Evolutionary conservation across 768 basidiomycete species (phyloP), one percentile per base, ranked within the genome.

Genomic region (Collybia sordida): DNA sequence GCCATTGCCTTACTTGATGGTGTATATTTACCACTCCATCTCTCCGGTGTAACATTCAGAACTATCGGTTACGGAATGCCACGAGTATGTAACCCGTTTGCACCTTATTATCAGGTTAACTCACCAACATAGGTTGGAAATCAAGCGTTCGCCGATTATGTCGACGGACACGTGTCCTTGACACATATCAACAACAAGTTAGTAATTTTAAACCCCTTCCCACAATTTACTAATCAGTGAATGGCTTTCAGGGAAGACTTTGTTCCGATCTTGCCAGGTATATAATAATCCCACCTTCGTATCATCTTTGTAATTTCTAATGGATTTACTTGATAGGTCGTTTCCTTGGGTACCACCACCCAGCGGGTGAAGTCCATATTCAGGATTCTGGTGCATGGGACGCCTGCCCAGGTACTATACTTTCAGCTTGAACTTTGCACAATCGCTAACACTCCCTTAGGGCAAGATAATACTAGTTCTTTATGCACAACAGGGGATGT

Each of bases 131-230:
- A 75, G 75, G 75, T 76, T 24, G 82, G 85, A 11, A 85, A 86
- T 61, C 75, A 77, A 59, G 79, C 70, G 1, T 88, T 85, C 54
- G 83, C 83, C 0, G 54, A 83, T 58, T 83, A 81, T 55, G 77
- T 85, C 41, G 82, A 85, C 53, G 66, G 74, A 6, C 64, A 80
- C 47, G 34, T 73, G 18, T 45, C 65, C 11, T 55, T 86, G 40
- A 81, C 76, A 0, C 84, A 80, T 57, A 78, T 88, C 55, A 86
- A 82, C 58, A 86, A 88, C 67, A 72, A 63, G 74, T 73, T 25
- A 46, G 66, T 31, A 14, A 38, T 14, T 46, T 28, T n/a, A 4
- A 11, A 3, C 21, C 15, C 12, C 8, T 6, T 34, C 15, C 12
- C 28, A 37, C 35, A 38, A 17, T 17, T 12, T 21, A 42, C 35